Conservation (phyloP, 1,284 basidiomycete species). For the Moniliella sp. region DNA sequence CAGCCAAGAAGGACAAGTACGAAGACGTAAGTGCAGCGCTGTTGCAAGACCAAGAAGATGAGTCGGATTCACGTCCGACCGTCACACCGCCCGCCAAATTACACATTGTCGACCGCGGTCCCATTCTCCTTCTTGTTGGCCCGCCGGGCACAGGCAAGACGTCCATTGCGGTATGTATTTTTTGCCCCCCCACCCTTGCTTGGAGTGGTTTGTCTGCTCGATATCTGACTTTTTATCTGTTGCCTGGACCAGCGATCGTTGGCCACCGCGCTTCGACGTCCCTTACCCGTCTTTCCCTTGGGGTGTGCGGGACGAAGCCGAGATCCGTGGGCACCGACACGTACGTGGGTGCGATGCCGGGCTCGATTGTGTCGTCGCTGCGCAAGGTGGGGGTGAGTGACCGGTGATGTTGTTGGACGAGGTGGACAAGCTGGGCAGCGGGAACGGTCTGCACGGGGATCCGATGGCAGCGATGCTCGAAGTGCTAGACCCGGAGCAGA, state of each 20-base stretch:
- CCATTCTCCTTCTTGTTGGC: conserved; percentile 50
- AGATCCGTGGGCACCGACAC: conserved; percentile 35
- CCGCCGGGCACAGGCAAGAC: conserved; percentile 32
- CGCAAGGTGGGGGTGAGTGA: conserved; percentile 35
- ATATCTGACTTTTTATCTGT: conserved; percentile 58
- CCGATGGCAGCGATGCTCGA: conserved; percentile 37
- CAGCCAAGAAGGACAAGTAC: no score
- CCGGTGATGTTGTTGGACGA: conserved; percentile 37
- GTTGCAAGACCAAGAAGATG: no score
- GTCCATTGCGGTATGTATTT: conserved; percentile 16
- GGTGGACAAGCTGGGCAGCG: conserved; percentile 36
- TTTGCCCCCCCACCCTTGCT: not conserved
- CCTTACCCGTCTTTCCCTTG: conserved; percentile 33
- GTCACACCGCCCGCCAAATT: no score
- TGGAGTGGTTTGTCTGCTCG: conserved; percentile 16
- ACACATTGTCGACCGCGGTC: conserved; percentile 42
- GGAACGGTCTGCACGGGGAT: conserved; percentile 34
- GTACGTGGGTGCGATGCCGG: conserved; percentile 39
- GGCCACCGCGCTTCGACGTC: conserved; percentile 54
- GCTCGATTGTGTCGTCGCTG: conserved; percentile 41
- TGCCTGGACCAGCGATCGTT: conserved; percentile 12
- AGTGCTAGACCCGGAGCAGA: conserved; percentile 36
- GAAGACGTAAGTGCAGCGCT: no score
- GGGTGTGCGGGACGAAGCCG: conserved; percentile 37
- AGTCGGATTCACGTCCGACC: no score